These are phyloP conservation scores for Alternaria sp. DNA, from an alignment of 2,329 filamentous ascomycete genomes.

Conservation along the genomic window DNA sequence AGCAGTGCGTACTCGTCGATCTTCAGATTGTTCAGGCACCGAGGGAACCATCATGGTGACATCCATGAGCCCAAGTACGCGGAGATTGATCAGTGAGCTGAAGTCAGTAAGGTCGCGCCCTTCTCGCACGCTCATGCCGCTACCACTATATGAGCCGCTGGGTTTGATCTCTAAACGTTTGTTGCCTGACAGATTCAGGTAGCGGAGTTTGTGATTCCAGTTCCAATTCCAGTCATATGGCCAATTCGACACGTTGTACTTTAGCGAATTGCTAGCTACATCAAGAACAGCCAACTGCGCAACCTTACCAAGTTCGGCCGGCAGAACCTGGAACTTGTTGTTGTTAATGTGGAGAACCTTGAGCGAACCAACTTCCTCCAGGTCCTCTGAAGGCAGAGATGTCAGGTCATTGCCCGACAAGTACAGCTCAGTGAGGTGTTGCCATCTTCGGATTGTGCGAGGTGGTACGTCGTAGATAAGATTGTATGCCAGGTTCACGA, in stretches of 20 bases:
- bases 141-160: constrained; percentile 64
- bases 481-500: constrained; percentile 95
- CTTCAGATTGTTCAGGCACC: constrained; percentile 93
- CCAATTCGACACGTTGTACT: constrained; percentile 99
- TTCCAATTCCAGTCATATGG: constrained; percentile 99
- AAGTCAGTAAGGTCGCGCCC: constrained; percentile 87
- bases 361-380: constrained; percentile 86
- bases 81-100: constrained; percentile 79
- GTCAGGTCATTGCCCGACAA: constrained; percentile 94
- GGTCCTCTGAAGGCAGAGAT: constrained; percentile 87
- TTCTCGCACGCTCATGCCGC: constrained; percentile 58
- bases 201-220: constrained; percentile 92
- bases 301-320: constrained; percentile 92
- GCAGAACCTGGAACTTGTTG: constrained; percentile 96
- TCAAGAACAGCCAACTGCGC: constrained; percentile 91
- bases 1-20: constrained; percentile 93
- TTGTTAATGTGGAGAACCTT: constrained; percentile 94
- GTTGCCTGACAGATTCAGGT: constrained; percentile 95
- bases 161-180: constrained; percentile 91
- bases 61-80: constrained; percentile 95
- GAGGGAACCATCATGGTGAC: constrained; percentile 93
- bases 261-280: constrained; percentile 91
- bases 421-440: constrained; percentile 88
- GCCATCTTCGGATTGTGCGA: constrained; percentile 87
- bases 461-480: constrained; percentile 91